phyloP scores from a whole-genome alignment of 2,329 filamentous ascomycete genomes.

The Pseudohalonectria lignicola region DNA sequence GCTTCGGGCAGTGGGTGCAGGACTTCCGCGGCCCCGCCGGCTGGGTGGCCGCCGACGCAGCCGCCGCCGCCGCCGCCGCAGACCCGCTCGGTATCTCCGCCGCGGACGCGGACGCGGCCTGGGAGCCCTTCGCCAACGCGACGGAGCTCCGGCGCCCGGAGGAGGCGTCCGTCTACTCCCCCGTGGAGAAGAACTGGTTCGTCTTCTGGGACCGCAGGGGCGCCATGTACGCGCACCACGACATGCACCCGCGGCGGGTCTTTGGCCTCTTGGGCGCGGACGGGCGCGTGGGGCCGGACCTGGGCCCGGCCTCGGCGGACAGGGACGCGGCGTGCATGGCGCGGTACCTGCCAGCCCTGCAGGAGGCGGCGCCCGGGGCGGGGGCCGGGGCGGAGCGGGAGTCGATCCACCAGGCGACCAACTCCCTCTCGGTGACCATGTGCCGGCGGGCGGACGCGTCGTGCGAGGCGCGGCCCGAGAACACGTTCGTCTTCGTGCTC shows the following conservation, averaged over 20 bases:
- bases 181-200: constrained; percentile 53
- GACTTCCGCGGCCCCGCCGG: constrained; percentile 39
- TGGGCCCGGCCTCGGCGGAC: constrained; percentile 23
- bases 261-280: constrained; percentile 34
- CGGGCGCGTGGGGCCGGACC: constrained; percentile 33
- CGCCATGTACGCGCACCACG: constrained; percentile 39
- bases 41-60: constrained; percentile 21
- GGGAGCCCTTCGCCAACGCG: constrained; percentile 23
- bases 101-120: constrained; percentile 9
- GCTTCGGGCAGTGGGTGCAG: constrained; percentile 45
- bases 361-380: not conserved
- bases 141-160: constrained; percentile 40
- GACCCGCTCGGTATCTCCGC: constrained; percentile 5
- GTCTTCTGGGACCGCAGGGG: constrained; percentile 43
- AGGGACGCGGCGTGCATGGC: constrained; percentile 33
- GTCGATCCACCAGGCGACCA: constrained; percentile 48
- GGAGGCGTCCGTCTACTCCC: constrained; percentile 12
- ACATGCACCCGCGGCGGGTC: constrained; percentile 34
- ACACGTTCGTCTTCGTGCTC: constrained; percentile 44
- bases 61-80: too few species aligned
- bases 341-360: constrained; percentile 28
- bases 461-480: constrained; percentile 29
- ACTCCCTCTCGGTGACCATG: constrained; percentile 43
- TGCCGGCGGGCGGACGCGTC: constrained; percentile 33
- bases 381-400: constrained; percentile 20